Conservation (phyloP, 192 early-diverging fungal species). For the Coemansia sp. region DNA sequence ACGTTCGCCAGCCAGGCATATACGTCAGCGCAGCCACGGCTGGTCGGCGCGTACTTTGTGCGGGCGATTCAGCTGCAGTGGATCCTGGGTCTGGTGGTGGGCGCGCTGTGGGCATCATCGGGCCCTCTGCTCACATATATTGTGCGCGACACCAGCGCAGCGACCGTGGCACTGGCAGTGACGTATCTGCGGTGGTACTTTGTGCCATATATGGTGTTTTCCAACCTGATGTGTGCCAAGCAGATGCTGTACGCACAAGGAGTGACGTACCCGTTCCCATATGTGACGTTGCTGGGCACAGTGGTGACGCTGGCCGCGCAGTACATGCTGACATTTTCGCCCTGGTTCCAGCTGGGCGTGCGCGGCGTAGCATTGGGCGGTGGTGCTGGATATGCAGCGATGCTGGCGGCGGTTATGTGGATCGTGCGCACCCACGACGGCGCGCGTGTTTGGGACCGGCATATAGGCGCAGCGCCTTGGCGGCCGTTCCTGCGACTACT, state of each 20-base stretch:
- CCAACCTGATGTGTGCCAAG: constrained; percentile 26
- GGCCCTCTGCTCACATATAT: constrained; percentile 21
- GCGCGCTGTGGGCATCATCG: constrained; percentile 36
- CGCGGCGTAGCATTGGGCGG: constrained; percentile 70
- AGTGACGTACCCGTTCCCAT: constrained; percentile 47
- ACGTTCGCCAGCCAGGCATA: constrained; percentile 75
- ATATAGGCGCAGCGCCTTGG: constrained; percentile 33
- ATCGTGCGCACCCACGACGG: constrained; percentile 48
- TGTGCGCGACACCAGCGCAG: constrained; percentile 18
- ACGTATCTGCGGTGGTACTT: constrained; percentile 53
- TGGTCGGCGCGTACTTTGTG: constrained; percentile 51
- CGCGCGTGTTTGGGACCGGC: constrained; percentile 28
- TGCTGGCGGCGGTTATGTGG: constrained; percentile 57
- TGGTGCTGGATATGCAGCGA: constrained; percentile 59
- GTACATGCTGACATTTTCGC: constrained; percentile 46
- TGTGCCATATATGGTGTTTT: constrained; percentile 44
- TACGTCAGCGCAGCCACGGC: constrained; percentile 46
- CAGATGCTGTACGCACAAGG: constrained; percentile 51
- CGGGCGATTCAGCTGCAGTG: constrained; percentile 43
- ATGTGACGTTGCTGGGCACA: constrained; percentile 42
- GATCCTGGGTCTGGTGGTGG: constrained; percentile 36
- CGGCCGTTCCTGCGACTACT: constrained; percentile 32
- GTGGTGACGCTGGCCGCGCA: constrained; percentile 30
- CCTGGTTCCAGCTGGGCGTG: constrained; percentile 59
- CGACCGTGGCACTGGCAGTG: constrained; percentile 14